Conservation (phyloP, 208 protist species). For the Leishmania aethiopica region DNA sequence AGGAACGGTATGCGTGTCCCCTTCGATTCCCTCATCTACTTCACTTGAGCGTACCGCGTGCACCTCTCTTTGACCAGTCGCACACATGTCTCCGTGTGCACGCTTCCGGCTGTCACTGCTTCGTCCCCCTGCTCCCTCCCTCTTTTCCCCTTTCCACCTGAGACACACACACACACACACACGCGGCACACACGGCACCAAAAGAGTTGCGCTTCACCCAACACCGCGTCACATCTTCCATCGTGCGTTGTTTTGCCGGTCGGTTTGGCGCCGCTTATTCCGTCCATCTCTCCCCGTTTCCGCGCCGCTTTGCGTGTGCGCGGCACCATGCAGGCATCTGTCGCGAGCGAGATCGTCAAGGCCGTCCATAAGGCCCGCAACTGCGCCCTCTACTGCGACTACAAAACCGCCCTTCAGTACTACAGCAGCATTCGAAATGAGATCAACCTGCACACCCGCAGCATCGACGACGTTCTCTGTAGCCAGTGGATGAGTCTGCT, state of each 20-base stretch:
- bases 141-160: background rate
- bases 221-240: background rate
- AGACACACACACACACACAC: background rate
- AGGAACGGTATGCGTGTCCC: background rate
- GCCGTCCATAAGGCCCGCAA: constrained; percentile 56
- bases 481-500: constrained; percentile 44
- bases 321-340: constrained; percentile 11
- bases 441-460: constrained; percentile 32
- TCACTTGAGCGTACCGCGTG: background rate
- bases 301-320: background rate
- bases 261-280: background rate
- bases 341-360: constrained; percentile 41
- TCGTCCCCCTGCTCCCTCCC: background rate
- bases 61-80: background rate
- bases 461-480: constrained; percentile 30
- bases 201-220: background rate
- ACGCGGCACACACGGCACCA: background rate
- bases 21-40: background rate
- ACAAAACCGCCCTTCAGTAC: constrained; percentile 62
- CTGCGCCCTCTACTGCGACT: constrained; percentile 69
- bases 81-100: background rate
- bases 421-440: constrained; percentile 61
- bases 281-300: background rate
- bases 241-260: background rate
- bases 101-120: constrained; percentile 1